Conservation (phyloP, 176 grass and related monocot species). For the Cocos nucifera region DNA sequence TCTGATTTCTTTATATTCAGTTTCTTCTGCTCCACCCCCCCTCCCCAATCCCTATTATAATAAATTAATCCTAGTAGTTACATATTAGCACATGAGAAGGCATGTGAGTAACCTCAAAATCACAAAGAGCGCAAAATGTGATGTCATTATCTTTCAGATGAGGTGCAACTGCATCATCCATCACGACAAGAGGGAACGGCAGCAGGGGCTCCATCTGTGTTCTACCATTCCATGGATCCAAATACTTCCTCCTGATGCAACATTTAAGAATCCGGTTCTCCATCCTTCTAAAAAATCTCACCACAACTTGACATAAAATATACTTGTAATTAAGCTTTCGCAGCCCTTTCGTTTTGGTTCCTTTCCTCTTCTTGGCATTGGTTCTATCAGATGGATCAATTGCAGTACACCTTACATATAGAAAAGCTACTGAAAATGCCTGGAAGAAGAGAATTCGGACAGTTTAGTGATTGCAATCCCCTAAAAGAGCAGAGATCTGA, state of each 20-base stretch:
- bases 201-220: slow-evolving; percentile 78
- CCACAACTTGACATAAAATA: slow-evolving; percentile 52
- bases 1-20: too few species aligned
- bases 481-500: too few species aligned
- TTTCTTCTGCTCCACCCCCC: too few species aligned
- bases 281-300: slow-evolving; percentile 38
- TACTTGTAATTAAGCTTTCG: slow-evolving; percentile 72
- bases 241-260: slow-evolving; percentile 77
- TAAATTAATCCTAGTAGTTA: too few species aligned
- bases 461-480: neutral
- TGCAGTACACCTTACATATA: slow-evolving; percentile 73
- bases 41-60: too few species aligned
- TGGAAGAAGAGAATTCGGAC: slow-evolving; percentile 1
- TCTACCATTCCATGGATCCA: slow-evolving; percentile 63
- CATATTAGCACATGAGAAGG: too few species aligned
- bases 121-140: slow-evolving; percentile 80
- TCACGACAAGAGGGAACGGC: slow-evolving; percentile 69
- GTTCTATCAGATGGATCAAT: slow-evolving; percentile 74
- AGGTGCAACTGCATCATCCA: slow-evolving; percentile 57
- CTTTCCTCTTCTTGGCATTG: slow-evolving; percentile 42
- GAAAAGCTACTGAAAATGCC: slow-evolving; percentile 36
- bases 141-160: slow-evolving; percentile 51
- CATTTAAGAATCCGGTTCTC: slow-evolving; percentile 53
- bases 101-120: slow-evolving; percentile 52
- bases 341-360: slow-evolving; percentile 29